phyloP scores from a whole-genome alignment of 352 stramenopile species.

The Phytophthora nicotianae region DNA sequence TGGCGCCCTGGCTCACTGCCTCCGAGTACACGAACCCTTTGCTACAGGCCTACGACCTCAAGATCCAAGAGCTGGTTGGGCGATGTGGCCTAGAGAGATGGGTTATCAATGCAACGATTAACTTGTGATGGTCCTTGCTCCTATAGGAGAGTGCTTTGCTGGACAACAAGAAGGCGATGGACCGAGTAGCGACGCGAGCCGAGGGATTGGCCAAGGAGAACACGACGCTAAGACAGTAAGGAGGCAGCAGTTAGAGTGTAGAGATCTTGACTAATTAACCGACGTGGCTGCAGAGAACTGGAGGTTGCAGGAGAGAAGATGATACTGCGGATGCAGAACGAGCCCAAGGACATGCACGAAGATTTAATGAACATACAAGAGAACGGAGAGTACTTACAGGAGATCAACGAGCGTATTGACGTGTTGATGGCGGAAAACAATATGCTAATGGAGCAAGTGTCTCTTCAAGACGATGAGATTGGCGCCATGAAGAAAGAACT shows the following conservation, averaged over 20 bases:
- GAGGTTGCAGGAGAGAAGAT: constrained; percentile 60
- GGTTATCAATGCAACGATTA: neutral
- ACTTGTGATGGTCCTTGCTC: neutral
- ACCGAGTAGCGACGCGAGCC: constrained; percentile 49
- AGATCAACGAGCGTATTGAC: constrained; percentile 82
- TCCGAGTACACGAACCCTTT: constrained; percentile 76
- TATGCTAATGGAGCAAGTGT: constrained; percentile 84
- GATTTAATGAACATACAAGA: constrained; percentile 46
- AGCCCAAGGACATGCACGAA: constrained; percentile 47
- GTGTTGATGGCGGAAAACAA: constrained; percentile 87
- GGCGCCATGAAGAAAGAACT: constrained; percentile 67
- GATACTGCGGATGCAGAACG: constrained; percentile 54
- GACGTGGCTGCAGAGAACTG: constrained; percentile 50
- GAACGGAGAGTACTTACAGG: constrained; percentile 60
- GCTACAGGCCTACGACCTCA: constrained; percentile 78
- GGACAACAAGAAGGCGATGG: constrained; percentile 68
- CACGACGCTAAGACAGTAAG: constrained; percentile 67
- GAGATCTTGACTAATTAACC: neutral
- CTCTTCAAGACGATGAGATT: constrained; percentile 77
- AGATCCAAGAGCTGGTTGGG: constrained; percentile 74
- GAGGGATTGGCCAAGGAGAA: constrained; percentile 72
- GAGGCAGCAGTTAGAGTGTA: neutral
- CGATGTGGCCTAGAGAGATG: neutral
- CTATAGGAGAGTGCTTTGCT: constrained; percentile 48
- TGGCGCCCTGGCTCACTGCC: constrained; percentile 72